These are phyloP conservation scores for Debaryomycetaceae sp. DNA, from an alignment of 1,139 yeast species.

Conservation along the genomic window DNA sequence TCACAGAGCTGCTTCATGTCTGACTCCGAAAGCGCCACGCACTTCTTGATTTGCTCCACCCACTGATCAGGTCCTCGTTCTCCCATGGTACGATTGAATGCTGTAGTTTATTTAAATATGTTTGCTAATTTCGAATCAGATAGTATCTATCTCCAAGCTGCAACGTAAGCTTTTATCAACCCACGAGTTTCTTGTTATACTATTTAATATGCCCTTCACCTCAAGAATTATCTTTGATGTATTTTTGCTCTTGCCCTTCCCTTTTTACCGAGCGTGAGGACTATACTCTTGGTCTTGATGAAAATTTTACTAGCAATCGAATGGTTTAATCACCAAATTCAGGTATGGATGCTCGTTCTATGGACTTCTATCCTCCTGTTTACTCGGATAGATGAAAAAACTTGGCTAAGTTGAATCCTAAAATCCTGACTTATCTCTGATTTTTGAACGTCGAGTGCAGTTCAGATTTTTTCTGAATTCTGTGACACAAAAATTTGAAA, in stretches of 20 bases:
- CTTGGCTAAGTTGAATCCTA: neutral
- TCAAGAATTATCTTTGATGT: too few species aligned
- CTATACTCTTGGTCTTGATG: neutral
- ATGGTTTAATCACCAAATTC: neutral
- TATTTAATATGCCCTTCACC: too few species aligned
- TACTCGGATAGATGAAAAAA: neutral
- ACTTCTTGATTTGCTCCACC: conserved; percentile 90
- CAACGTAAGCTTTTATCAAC: too few species aligned
- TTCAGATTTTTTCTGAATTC: neutral
- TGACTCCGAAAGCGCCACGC: conserved; percentile 82
- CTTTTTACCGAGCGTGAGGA: neutral
- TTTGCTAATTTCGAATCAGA: neutral
- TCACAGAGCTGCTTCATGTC: conserved; percentile 98
- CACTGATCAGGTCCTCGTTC: conserved; percentile 94
- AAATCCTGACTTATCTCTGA: neutral
- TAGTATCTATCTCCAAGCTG: neutral
- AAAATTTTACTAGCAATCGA: neutral
- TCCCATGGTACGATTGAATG: conserved; percentile 36
- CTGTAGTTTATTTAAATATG: neutral
- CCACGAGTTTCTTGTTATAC: too few species aligned
- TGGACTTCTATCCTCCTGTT: neutral
- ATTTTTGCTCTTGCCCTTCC: neutral
- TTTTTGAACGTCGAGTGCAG: neutral
- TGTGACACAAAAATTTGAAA: neutral
- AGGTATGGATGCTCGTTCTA: neutral